phyloP scores from a whole-genome alignment of 2,329 filamentous ascomycete species.

The Fusarium coicis region DNA sequence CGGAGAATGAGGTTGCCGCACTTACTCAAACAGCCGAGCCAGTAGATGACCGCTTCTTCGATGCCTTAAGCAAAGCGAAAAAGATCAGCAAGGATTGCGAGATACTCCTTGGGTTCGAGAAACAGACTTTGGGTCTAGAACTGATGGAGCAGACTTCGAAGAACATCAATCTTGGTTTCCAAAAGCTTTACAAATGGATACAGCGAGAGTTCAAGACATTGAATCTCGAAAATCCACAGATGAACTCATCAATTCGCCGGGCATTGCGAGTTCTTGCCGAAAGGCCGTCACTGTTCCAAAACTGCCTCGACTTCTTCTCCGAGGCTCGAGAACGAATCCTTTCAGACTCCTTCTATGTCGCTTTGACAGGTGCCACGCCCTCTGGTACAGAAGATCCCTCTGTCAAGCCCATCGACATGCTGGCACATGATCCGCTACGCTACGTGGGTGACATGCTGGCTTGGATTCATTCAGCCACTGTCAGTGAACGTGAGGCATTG shows the following conservation, averaged over 20 bases:
- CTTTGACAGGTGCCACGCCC: constrained; percentile 78
- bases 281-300: constrained; percentile 89
- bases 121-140: constrained; percentile 87
- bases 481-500: constrained; percentile 91
- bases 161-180: constrained; percentile 87
- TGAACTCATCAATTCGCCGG: constrained; percentile 83
- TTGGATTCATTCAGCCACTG: constrained; percentile 93
- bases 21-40: constrained; percentile 83
- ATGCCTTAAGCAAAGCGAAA: constrained; percentile 80
- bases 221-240: constrained; percentile 93
- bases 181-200: constrained; percentile 96
- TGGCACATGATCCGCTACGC: constrained; percentile 88
- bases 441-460: constrained; percentile 98
- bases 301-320: constrained; percentile 90
- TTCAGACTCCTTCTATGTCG: constrained; percentile 88
- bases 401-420: constrained; percentile 91
- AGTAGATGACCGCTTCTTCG: constrained; percentile 87
- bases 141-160: constrained; percentile 92
- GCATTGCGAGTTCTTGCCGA: constrained; percentile 90
- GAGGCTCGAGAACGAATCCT: constrained; percentile 88
- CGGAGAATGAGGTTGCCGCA: constrained; percentile 79
- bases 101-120: constrained; percentile 87
- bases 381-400: constrained; percentile 68
- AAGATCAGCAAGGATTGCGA: constrained; percentile 90
- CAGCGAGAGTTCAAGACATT: constrained; percentile 92